Conservation (phyloP, 164 flowering plant genomes). For the Cinnamomum chago region DNA sequence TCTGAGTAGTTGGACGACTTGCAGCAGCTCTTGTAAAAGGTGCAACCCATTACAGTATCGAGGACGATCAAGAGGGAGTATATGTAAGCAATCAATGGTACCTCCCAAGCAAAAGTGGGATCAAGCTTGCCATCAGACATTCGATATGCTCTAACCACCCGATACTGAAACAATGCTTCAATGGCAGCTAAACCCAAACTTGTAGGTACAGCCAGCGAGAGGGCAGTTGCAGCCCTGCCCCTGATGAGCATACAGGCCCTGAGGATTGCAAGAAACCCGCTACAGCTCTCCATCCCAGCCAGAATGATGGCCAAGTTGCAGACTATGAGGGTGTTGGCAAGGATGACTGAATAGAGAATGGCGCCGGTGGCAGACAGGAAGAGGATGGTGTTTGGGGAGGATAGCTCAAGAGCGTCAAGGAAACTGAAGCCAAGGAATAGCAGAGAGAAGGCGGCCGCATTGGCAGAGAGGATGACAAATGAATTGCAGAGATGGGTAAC, state of each 20-base stretch:
- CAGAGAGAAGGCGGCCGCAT: conserved; percentile 23
- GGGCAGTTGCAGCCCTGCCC: conserved; percentile 41
- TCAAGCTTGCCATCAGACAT: conserved; percentile 4
- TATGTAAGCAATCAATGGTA: conserved; percentile 44
- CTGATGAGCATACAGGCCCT: conserved; percentile 42
- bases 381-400: conserved; percentile 7
- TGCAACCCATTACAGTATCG: conserved; percentile 41
- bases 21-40: conserved; percentile 40
- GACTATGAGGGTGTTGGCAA: conserved; percentile 21
- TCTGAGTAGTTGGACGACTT: conserved; percentile 11
- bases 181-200: conserved; percentile 41
- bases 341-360: conserved; percentile 25
- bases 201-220: conserved; percentile 34
- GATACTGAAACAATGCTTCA: conserved; percentile 47
- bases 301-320: conserved; percentile 41
- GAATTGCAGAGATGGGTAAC: conserved; percentile 33
- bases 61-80: conserved; percentile 45
- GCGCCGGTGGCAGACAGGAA: conserved; percentile 16
- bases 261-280: conserved; percentile 29
- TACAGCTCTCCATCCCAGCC: conserved; percentile 34
- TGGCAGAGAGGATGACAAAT: conserved; percentile 25
- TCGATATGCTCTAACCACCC: conserved; percentile 32
- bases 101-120: conserved; percentile 36
- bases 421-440: conserved; percentile 23
- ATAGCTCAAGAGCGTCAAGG: conserved; percentile 12